Conservation (phyloP, 371 early-diverging fungal species). For the Saksenaea vasiformis region DNA sequence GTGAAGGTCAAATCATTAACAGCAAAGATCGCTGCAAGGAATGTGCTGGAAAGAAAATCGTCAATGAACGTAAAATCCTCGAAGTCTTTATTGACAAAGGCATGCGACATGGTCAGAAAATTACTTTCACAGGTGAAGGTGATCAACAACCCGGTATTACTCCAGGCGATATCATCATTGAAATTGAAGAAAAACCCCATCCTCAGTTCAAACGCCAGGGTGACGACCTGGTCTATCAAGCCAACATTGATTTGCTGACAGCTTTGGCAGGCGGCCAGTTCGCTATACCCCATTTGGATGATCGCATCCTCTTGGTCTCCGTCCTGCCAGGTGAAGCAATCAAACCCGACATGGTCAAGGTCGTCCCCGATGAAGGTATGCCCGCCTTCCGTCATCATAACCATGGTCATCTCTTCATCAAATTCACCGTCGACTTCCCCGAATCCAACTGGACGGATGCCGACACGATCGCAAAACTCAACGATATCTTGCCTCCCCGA, state of each 20-base stretch:
- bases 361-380: constrained; percentile 90
- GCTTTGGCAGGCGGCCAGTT: constrained; percentile 93
- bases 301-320: constrained; percentile 80
- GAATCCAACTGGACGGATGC: constrained; percentile 74
- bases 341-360: constrained; percentile 76
- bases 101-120: constrained; percentile 94
- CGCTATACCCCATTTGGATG: constrained; percentile 88
- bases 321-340: constrained; percentile 95
- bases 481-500: constrained; percentile 68
- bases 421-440: constrained; percentile 93
- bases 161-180: constrained; percentile 89
- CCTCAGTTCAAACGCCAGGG: constrained; percentile 84
- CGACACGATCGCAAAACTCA: constrained; percentile 65
- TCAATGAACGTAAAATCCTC: constrained; percentile 79
- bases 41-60: constrained; percentile 88
- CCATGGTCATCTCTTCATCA: constrained; percentile 88
- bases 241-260: constrained; percentile 88
- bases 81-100: constrained; percentile 90
- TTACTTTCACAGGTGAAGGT: constrained; percentile 90
- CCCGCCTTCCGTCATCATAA: constrained; percentile 90
- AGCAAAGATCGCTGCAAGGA: constrained; percentile 86
- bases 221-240: constrained; percentile 81
- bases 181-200: constrained; percentile 91
- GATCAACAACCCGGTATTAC: constrained; percentile 79
- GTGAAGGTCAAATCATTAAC: constrained; percentile 86